phyloP scores from a whole-genome alignment of 2,329 filamentous ascomycete genomes.

The Thielaviopsis euricoi region DNA sequence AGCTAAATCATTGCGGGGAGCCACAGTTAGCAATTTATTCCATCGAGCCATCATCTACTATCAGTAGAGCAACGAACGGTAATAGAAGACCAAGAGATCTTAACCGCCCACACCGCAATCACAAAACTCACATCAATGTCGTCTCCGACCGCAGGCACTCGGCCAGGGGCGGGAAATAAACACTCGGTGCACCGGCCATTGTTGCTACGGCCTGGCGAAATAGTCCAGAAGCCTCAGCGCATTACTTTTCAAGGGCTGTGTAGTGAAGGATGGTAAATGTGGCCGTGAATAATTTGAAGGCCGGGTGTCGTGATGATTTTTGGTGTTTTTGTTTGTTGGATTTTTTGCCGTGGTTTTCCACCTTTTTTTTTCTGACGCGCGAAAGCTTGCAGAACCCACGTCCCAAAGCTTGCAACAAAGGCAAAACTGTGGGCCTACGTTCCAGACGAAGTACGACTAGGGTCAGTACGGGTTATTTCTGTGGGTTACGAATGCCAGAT shows the following conservation, averaged over 20 bases:
- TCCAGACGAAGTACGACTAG: neutral
- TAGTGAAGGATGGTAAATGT: neutral
- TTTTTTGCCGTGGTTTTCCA: neutral
- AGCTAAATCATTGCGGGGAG: constrained; percentile 25
- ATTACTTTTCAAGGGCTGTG: neutral
- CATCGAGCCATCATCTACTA: neutral
- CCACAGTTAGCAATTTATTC: neutral
- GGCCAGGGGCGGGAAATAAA: constrained; percentile 73
- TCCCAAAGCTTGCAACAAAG: neutral
- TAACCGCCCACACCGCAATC: constrained; percentile 9
- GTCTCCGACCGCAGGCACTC: constrained; percentile 69
- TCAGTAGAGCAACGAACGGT: constrained; percentile 14
- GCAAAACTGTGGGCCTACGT: neutral
- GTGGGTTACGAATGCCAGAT: too few relatives aligned
- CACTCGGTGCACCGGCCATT: constrained; percentile 58
- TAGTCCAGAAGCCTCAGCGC: neutral
- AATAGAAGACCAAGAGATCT: constrained; percentile 3
- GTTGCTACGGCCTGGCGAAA: constrained; percentile 15
- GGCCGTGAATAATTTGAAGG: neutral
- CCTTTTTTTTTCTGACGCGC: neutral
- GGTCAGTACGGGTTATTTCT: neutral
- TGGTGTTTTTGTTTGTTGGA: neutral
- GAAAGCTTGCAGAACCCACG: neutral
- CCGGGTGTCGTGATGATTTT: neutral
- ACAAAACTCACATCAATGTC: constrained; percentile 55